These are phyloP conservation scores for Magnolia changhungtana DNA, from an alignment of 164 flowering plant species.

Conservation along the genomic window DNA sequence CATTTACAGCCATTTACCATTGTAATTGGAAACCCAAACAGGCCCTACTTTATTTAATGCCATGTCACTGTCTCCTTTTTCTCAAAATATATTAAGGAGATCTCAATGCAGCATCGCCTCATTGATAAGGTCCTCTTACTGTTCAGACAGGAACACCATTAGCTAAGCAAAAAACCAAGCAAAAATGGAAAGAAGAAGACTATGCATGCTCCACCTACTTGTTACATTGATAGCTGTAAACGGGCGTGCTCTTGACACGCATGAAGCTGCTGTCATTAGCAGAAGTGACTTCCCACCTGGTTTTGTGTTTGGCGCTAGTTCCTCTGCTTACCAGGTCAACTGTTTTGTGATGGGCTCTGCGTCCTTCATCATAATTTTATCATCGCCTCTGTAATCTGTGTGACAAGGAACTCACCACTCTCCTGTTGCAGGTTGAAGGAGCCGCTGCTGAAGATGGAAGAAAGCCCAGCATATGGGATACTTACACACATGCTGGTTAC, in stretches of 20 bases:
- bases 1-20: too few species aligned
- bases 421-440: constrained; percentile 15
- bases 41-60: too few species aligned
- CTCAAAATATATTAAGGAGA: too few species aligned
- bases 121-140: too few species aligned
- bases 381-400: too few species aligned
- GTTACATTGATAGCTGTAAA: not conserved
- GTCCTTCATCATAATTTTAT: too few species aligned
- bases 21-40: too few species aligned
- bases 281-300: constrained; percentile 16
- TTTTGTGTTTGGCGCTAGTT: constrained; percentile 19
- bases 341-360: too few species aligned
- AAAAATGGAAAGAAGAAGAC: not conserved
- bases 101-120: too few species aligned
- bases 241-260: not conserved
- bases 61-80: too few species aligned
- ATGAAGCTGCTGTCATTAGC: constrained; percentile 6
- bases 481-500: constrained; percentile 14
- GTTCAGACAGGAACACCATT: too few species aligned
- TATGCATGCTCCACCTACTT: not conserved
- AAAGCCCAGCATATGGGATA: constrained; percentile 24
- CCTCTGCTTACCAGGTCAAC: constrained; percentile 20
- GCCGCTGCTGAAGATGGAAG: constrained; percentile 20
- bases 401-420: too few species aligned
- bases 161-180: not conserved